Percentiles rank a stretch among this genome's conserved stretches.
Conservation (phyloP, 768 basidiomycete species). For the Lactifluus subvellereus region DNA sequence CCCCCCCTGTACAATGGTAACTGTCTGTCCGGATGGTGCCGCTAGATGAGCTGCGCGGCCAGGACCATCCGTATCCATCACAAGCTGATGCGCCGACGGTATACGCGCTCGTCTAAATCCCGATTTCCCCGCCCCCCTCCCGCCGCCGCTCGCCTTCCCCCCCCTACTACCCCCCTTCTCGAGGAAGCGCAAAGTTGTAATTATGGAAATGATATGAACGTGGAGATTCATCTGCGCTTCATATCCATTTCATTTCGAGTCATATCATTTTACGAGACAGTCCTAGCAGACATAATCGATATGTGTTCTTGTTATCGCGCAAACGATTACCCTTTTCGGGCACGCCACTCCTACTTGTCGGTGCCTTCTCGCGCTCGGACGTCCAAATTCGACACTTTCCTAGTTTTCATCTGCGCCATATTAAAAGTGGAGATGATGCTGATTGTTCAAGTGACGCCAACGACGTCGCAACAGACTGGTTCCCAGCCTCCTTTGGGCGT, state of each 20-base stretch:
- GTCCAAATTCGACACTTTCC: neutral
- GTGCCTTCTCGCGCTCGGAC: neutral
- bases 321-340: neutral
- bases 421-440: conserved; percentile 8
- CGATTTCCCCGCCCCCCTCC: conserved; percentile 2
- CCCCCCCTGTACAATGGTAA: neutral
- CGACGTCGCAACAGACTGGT: conserved; percentile 9
- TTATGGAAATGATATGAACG: neutral
- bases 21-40: conserved; percentile 7
- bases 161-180: neutral
- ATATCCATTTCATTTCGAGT: neutral
- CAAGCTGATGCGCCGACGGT: neutral
- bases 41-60: neutral
- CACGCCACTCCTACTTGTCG: neutral
- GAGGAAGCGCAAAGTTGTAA: conserved; percentile 5
- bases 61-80: conserved; percentile 4
- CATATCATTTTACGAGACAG: neutral
- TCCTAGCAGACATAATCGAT: neutral
- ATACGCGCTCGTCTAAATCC: neutral
- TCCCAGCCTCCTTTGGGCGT: conserved; percentile 13
- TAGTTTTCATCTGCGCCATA: conserved; percentile 5
- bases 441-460: neutral
- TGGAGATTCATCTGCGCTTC: neutral
- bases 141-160: neutral
- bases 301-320: neutral